Conservation (phyloP, 495 filamentous ascomycete genomes). For the Xylaria nigripes region DNA sequence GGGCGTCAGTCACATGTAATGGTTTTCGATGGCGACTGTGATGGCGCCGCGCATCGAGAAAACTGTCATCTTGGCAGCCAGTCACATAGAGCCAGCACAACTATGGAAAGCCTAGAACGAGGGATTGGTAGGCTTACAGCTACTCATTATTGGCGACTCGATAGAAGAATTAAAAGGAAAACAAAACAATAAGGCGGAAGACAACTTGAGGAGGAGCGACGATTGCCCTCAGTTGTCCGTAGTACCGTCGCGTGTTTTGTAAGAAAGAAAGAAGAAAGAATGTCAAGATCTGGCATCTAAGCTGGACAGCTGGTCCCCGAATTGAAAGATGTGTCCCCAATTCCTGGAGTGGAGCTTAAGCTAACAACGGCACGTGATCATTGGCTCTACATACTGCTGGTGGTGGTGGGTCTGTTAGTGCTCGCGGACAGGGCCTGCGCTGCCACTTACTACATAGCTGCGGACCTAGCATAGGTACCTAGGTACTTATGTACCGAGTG, state of each 20-base stretch:
- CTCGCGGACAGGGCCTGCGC: too few relatives aligned
- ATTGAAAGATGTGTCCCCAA: slow-evolving; percentile 45
- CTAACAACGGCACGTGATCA: slow-evolving; percentile 25
- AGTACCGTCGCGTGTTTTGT: slow-evolving; percentile 29
- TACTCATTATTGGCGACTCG: slow-evolving; percentile 49
- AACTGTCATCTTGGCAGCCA: slow-evolving; percentile 16
- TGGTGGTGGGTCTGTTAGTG: too few relatives aligned
- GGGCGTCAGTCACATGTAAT: slow-evolving; percentile 25
- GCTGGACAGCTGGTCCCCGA: slow-evolving; percentile 27
- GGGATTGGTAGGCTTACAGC: slow-evolving; percentile 43
- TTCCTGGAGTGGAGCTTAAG: slow-evolving; percentile 33
- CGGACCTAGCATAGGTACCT: too few relatives aligned
- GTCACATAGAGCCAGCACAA: slow-evolving; percentile 24
- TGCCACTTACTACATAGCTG: too few relatives aligned
- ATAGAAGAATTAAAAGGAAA: slow-evolving; percentile 32
- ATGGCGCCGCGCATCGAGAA: slow-evolving; percentile 31
- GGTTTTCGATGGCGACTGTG: slow-evolving; percentile 21
- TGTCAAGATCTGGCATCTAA: slow-evolving; percentile 43
- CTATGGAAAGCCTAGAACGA: slow-evolving; percentile 15
- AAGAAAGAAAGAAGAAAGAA: slow-evolving; percentile 26
- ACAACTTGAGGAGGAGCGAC: slow-evolving; percentile 31
- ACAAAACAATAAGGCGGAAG: slow-evolving; percentile 36
- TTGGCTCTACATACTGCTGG: background rate
- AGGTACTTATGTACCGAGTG: too few relatives aligned
- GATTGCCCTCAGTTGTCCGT: slow-evolving; percentile 20